Base-by-base conservation (phyloP, 352 stramenopile species). In the Phytophthora tubulina region DNA sequence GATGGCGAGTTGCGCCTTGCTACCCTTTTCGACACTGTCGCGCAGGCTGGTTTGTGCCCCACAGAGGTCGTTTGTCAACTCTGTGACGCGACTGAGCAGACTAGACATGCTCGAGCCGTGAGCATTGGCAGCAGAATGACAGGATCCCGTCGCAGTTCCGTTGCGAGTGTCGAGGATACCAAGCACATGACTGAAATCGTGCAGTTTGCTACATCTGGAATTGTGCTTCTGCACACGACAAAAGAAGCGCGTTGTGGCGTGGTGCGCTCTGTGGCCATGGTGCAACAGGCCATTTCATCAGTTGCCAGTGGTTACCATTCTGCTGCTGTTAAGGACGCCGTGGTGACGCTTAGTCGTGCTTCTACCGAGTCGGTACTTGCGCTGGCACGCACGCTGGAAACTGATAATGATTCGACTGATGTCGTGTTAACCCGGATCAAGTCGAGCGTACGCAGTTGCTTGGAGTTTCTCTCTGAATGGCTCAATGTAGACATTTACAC, bases 181-280 rank as follows among this genome's bases (percentile, higher is more conserved):
- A 73, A 72, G 8, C 64, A 82, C 15, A 62, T 89, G 55, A 45
- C 67, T 33, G 76, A 86, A 55, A 68, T 88, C 10, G 41, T 86
- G 17, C 61, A 78, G 27, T 73, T 81, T 31, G 79, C 83, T 67
- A 91, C 79, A 5, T 65, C 38, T 32, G 79, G 79, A 17, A 83
- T 90, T 53, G 76, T 89, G 39, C 63, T 89, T 59, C 53, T 90
- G 4, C 82, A 90, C 48, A 82, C 76, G 8, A 88, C 77, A 3
- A 70, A 79, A 63, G 63, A 75, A 58, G 69, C 76, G 13, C 77
- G 81, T 3, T 52, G 51, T 50, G 68, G 64, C 6, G 76, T 85
- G 17, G 64, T 88, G 14, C 57, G 75, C 50, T 82, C 81, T 6
- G 36, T 84, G 11, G 62, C 61, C 13, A 62, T 86, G 49, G 63